phyloP scores from a whole-genome alignment of 1,284 basidiomycete genomes.

The Boletus chippewaensis region DNA sequence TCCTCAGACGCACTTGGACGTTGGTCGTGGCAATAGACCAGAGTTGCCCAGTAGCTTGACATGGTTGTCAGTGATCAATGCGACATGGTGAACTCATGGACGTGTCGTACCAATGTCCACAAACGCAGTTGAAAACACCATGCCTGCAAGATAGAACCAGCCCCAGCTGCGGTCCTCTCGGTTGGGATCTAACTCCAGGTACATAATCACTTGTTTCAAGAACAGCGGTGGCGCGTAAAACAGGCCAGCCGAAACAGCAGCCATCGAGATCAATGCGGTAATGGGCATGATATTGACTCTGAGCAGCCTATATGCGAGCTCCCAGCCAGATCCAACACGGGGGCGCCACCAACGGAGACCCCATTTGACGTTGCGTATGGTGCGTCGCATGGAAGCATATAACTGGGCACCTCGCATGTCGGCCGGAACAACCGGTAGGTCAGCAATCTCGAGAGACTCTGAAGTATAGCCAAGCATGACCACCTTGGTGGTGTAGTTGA shows the following conservation, averaged over 20 bases:
- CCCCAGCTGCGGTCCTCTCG: slow-evolving; percentile 60
- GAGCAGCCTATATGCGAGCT: slow-evolving; percentile 52
- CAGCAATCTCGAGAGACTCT: slow-evolving; percentile 74
- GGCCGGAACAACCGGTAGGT: slow-evolving; percentile 72
- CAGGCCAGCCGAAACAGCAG: slow-evolving; percentile 54
- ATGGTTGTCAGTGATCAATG: slow-evolving; percentile 6
- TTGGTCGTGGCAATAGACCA: slow-evolving; percentile 71
- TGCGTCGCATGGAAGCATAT: slow-evolving; percentile 34
- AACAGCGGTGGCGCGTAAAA: slow-evolving; percentile 81
- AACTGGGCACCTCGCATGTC: slow-evolving; percentile 62
- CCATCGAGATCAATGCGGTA: slow-evolving; percentile 46
- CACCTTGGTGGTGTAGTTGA: slow-evolving; percentile 79
- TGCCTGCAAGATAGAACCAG: slow-evolving; percentile 63
- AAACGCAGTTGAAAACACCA: slow-evolving; percentile 61
- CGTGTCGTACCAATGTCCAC: slow-evolving; percentile 49
- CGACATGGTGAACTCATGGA: background rate
- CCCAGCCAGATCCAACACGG: slow-evolving; percentile 52
- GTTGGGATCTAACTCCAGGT: slow-evolving; percentile 60
- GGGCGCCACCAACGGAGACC: slow-evolving; percentile 35
- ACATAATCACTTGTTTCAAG: slow-evolving; percentile 61
- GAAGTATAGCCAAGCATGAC: slow-evolving; percentile 73
- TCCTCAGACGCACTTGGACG: slow-evolving; percentile 64
- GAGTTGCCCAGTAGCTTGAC: slow-evolving; percentile 44
- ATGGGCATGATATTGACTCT: slow-evolving; percentile 46
- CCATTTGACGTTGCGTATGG: slow-evolving; percentile 35